Evolutionary conservation across 352 stramenopile genomes (phyloP).

Genomic region (Halophytophthora polymorphica): DNA sequence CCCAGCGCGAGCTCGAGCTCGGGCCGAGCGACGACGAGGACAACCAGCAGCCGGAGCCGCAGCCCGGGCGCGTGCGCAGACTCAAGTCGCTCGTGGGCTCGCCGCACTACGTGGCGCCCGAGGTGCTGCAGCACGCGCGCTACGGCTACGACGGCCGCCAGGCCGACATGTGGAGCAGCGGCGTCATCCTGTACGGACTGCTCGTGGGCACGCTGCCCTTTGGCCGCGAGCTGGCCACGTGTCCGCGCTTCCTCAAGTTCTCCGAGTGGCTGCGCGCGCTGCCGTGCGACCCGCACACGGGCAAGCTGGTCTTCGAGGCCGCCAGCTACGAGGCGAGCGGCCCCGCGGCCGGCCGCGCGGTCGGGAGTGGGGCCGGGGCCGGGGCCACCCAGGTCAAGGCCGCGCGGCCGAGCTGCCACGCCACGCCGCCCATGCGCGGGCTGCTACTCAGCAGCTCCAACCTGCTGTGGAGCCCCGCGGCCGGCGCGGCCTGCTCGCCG

Average conservation of each 20-base stretch:
- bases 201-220: conserved; percentile 94
- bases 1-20: conserved; percentile 21
- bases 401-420: conserved; percentile 26
- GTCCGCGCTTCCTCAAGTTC: conserved; percentile 94
- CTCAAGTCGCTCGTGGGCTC: conserved; percentile 96
- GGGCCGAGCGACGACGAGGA: conserved; percentile 26
- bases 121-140: conserved; percentile 90
- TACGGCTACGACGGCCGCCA: conserved; percentile 92
- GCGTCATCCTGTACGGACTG: conserved; percentile 92
- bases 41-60: conserved; percentile 24
- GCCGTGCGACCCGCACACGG: conserved; percentile 53
- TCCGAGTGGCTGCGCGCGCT: conserved; percentile 88
- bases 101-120: conserved; percentile 95
- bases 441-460: conserved; percentile 35
- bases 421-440: conserved; percentile 30
- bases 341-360: neutral
- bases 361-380: conserved; percentile 2
- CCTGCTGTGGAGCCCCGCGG: conserved; percentile 30
- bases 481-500: conserved; percentile 18
- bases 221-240: conserved; percentile 92
- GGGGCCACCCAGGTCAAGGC: conserved; percentile 19
- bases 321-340: conserved; percentile 39
- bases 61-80: conserved; percentile 62
- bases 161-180: conserved; percentile 92
- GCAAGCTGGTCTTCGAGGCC: conserved; percentile 60